Percentiles rank a stretch among this genome's conserved stretches.
Evolutionary conservation across 306 rosid species (phyloP).

Genomic region (Cucurbita moschata): DNA sequence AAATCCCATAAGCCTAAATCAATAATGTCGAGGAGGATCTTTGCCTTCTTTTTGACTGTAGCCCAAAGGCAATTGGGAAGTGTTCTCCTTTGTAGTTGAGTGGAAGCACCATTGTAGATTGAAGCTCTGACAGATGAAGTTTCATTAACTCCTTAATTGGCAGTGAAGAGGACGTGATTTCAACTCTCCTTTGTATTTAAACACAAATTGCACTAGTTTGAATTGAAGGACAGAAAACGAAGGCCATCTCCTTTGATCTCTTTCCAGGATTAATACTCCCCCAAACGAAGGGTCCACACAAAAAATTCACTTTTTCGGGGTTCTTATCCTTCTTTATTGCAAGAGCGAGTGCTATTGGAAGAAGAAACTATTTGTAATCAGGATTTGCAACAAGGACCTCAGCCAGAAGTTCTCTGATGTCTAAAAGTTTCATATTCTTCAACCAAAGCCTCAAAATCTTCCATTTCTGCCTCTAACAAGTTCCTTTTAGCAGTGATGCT

Average conservation of each 20-base stretch:
- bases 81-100: neutral
- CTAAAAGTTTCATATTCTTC: neutral
- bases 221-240: neutral
- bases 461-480: neutral
- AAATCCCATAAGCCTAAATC: neutral
- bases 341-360: neutral
- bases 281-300: neutral
- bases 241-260: neutral
- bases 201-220: neutral
- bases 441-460: neutral
- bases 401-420: neutral
- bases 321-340: neutral
- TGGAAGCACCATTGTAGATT: neutral
- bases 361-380: neutral
- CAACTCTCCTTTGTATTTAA: neutral
- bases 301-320: neutral
- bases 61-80: neutral
- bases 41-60: neutral
- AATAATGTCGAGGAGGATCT: neutral
- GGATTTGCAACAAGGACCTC: neutral
- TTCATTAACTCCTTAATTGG: neutral
- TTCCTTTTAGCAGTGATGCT: neutral
- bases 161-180: neutral
- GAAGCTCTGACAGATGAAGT: neutral
- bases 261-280: neutral